Evolutionary conservation across 1,139 yeast species (phyloP).

Genomic region (Suhomyces yuchorum): DNA sequence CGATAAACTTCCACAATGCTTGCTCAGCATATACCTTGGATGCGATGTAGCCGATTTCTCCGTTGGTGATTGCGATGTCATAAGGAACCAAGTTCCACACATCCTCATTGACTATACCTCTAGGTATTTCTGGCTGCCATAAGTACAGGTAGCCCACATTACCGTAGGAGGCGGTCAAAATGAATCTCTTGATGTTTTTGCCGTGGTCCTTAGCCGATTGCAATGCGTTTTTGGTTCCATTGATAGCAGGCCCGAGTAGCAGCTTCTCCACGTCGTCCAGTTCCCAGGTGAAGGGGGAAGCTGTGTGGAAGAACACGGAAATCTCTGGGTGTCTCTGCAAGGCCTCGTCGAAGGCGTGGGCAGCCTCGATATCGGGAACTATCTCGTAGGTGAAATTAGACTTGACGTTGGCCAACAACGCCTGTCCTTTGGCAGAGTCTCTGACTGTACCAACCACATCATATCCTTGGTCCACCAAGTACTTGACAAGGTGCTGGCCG

Average conservation of each 20-base stretch:
- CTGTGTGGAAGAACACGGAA: background rate
- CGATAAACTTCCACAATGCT: conserved; percentile 56
- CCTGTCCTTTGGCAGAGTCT: conserved; percentile 34
- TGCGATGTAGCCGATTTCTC: conserved; percentile 21
- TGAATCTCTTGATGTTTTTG: background rate
- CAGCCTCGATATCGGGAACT: conserved; percentile 9
- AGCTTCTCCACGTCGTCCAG: background rate
- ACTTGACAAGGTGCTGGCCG: conserved; percentile 37
- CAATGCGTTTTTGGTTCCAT: background rate
- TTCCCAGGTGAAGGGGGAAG: background rate
- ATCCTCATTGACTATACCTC: background rate
- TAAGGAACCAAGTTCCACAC: background rate
- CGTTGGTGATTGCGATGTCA: background rate
- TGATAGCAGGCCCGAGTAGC: background rate
- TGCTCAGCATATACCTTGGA: conserved; percentile 56
- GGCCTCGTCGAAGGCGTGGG: conserved; percentile 7
- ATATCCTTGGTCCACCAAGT: conserved; percentile 39
- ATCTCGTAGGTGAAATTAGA: conserved; percentile 7
- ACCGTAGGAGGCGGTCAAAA: conserved; percentile 1
- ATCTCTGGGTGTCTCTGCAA: background rate
- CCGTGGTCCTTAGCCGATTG: conserved; percentile 2
- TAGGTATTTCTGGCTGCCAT: background rate
- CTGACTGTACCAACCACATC: conserved; percentile 43
- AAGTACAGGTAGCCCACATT: background rate
- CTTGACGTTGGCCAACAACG: conserved; percentile 21